Evolutionary conservation across 2,329 filamentous ascomycete genomes (phyloP).

Genomic region (Calonectria hawksworthii): DNA sequence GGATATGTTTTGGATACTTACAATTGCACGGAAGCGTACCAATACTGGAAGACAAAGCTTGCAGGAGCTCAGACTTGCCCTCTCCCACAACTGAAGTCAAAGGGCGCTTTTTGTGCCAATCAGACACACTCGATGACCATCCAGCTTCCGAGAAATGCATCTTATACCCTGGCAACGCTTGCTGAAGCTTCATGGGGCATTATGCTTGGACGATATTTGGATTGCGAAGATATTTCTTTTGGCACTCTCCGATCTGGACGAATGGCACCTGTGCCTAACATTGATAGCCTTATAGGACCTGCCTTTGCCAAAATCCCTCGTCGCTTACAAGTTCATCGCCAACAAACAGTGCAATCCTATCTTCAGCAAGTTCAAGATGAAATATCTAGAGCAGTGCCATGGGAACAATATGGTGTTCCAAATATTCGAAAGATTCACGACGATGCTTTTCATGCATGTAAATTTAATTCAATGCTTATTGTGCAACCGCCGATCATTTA

Average conservation of each 20-base stretch:
- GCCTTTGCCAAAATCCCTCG: background rate
- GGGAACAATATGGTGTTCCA: background rate
- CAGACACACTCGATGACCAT: background rate
- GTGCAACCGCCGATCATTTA: background rate
- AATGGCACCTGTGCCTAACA: background rate
- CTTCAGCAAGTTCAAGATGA: background rate
- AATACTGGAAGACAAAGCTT: background rate
- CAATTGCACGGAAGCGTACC: background rate
- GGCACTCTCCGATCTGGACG: background rate
- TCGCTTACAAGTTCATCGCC: background rate
- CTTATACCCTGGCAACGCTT: background rate
- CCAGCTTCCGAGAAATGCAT: background rate
- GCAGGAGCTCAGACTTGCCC: background rate
- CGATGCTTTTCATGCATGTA: background rate
- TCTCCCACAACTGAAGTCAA: background rate
- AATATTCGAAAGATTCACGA: background rate
- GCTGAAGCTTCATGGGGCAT: background rate
- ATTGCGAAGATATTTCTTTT: background rate
- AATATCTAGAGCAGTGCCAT: background rate
- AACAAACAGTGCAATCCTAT: background rate
- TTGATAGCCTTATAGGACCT: background rate
- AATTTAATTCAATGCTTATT: background rate
- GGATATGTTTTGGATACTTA: too few species aligned
- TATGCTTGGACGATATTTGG: background rate
- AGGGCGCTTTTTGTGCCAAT: background rate